Base-by-base conservation (phyloP, 495 filamentous ascomycete genomes). In the Hypomontagnella monticulosa region DNA sequence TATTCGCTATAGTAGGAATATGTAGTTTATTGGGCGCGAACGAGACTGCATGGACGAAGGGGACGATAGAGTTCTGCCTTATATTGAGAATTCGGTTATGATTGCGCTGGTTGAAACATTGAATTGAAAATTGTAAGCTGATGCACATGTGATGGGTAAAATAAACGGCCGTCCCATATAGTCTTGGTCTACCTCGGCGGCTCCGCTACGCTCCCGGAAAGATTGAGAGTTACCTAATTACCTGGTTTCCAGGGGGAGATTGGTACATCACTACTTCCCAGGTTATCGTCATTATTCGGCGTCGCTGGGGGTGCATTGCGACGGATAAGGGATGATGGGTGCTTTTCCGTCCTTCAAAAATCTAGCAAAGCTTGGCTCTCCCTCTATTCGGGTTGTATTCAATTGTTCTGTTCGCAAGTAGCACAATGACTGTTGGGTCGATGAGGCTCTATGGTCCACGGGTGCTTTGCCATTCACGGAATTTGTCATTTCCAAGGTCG, bases 391-490 rank as follows among this genome's bases (percentile, higher is more conserved):
- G 6, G 6, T 27, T 27, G 23, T 2, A 27, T 27, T 27, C 23
- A 6, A 27, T 27, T 27, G 23, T 27, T n/a, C n/a, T n/a, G n/a
- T n/a, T n/a, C n/a, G 6, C 6, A 27, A 2, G 34, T 20, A 52
- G 14, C 12, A n/a, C 18, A 18, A 33, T 40, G 16, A 23, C 38
- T 52, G 18, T 15, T 50, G 32, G 47, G 10, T 33, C 47, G 27
- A 53, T 37, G 15, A 51, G 15, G 48, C 20, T 53, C 36, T 36
- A 53, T 53, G 36, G 34, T n/a, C n/a, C n/a, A n/a, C n/a, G n/a
- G n/a, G n/a, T 53, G 18, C 36, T 53, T 18, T 34, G 50, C 11
- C 16, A 53, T 41, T 6, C 23, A 27, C 27, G 40, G 27, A 40
- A 42, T 16, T 42, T 18, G 20, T 43, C 38, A 43, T 43, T 55